Evolutionary conservation across 2,329 filamentous ascomycete species (phyloP), one percentile per base, ranked within the genome.

Genomic region (Exophiala aquamarina): DNA sequence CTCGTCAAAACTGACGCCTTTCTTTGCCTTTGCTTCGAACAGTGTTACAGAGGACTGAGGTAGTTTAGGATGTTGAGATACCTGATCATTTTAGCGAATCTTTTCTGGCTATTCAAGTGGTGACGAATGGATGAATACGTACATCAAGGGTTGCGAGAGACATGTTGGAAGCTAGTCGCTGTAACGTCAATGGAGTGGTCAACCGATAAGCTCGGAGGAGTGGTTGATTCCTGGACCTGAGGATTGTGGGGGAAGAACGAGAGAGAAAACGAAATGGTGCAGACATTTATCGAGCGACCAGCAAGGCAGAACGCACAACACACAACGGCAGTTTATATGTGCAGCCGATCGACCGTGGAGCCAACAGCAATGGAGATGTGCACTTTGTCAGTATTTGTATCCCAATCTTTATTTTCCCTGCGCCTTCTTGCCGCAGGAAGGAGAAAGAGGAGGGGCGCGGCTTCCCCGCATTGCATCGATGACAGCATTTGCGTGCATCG

Each of bases 11-110:
- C 77, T 87, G 28, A 95, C 78, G 56, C 82, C 77, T 69, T 87
- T 86, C 46, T 70, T 66, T 39, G 88, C 84, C 70, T 95, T 96
- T 56, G 87, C 89, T 28, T 82, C 77, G 71, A 94, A 94, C 54
- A 96, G 85, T 4, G 82, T 81, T 54, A 79, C 75, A 9, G 86
- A 84, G 57, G 87, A 83, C 17, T 76, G 66, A 3, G 89, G 88
- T 33, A 95, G 84, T 57, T 82, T 78, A 54, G 81, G 78, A 50
- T 79, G 75, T 53, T 89, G 78, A 23, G 84, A 81, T 48, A 78
- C 73, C 85, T 89, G 52, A 18, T 28, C 28, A 14, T 50, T 35
- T 57, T 55, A 57, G 54, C 47, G 15, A 35, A 38, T 11, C 23
- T 41, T 2, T 36, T 48, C 11, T 19, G 28, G 18, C 40, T 63